phyloP scores from a whole-genome alignment of 345 rosid species.

The Rhodamnia argentea region DNA sequence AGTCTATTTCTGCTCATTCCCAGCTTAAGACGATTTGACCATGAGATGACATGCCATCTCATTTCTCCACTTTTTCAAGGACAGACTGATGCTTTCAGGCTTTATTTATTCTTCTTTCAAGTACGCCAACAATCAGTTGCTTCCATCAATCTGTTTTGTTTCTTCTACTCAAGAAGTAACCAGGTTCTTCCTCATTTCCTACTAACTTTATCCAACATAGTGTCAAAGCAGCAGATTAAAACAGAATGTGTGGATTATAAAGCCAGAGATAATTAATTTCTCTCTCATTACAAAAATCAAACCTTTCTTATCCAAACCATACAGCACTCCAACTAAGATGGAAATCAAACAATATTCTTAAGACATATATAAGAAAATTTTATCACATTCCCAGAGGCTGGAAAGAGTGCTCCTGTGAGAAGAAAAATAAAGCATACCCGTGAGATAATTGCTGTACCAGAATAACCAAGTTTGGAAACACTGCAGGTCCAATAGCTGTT shows the following conservation, averaged over 20 bases:
- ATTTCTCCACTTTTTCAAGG: not conserved
- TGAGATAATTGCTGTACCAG: slow-evolving; percentile 91
- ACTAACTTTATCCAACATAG: not conserved
- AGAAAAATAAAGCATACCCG: slow-evolving; percentile 39
- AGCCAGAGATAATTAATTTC: not conserved
- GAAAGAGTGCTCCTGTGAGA: not conserved
- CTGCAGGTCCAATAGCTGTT: slow-evolving; percentile 94
- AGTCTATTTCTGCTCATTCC: not conserved
- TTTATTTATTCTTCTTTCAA: not conserved
- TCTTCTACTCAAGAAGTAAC: not conserved
- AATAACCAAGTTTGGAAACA: slow-evolving; percentile 81
- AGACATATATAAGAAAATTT: not conserved
- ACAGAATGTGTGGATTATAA: not conserved
- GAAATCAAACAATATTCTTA: not conserved
- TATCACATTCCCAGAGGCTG: not conserved
- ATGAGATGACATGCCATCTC: not conserved
- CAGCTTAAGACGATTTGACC: not conserved
- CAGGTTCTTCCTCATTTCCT: not conserved
- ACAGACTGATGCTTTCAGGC: not conserved
- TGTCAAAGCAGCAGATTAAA: not conserved
- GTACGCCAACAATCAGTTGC: not conserved
- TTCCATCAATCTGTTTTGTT: not conserved
- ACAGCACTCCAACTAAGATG: not conserved
- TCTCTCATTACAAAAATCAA: not conserved
- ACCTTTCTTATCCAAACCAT: not conserved